A percentile compares a stretch with the other conserved stretches of the same genome.
Conservation (phyloP, 331 rosid species). For the Quercus tomentella region DNA sequence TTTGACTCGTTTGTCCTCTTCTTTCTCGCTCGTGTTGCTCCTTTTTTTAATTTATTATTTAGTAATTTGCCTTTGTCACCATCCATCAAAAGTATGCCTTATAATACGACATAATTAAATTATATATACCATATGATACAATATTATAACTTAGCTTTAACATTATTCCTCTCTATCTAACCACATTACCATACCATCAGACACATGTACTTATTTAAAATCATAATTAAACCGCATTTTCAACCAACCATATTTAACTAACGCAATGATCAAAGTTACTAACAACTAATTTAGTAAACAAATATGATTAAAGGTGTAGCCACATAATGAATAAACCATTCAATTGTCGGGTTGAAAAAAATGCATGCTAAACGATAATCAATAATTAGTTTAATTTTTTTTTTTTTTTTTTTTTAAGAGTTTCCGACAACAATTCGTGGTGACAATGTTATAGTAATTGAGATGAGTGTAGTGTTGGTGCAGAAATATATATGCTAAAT, state of each 20-base stretch:
- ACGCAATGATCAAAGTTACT: not conserved
- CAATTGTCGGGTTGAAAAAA: conserved; percentile 33
- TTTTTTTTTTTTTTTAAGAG: conserved; percentile 2
- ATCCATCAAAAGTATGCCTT: not conserved
- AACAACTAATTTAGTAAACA: not conserved
- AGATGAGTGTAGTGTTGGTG: not conserved
- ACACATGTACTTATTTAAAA: conserved; percentile 17
- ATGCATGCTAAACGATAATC: not conserved
- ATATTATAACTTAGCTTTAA: conserved; percentile 1
- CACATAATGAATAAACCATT: conserved; percentile 40
- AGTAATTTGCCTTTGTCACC: not conserved
- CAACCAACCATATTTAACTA: conserved; percentile 5
- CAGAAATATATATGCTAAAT: conserved; percentile 3
- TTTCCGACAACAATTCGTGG: conserved; percentile 51
- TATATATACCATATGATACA: not conserved
- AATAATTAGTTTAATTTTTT: not conserved
- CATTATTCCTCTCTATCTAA: conserved; percentile 26
- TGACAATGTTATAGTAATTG: conserved; percentile 37
- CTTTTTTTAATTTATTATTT: not conserved
- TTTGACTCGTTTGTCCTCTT: not conserved
- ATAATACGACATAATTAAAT: not conserved
- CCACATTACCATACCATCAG: conserved; percentile 20
- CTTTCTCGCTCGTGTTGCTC: not conserved
- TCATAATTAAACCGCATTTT: conserved; percentile 1
- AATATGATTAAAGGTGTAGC: conserved; percentile 48